Conservation (phyloP, 2,329 filamentous ascomycete genomes). For the Neonectria magnoliae region DNA sequence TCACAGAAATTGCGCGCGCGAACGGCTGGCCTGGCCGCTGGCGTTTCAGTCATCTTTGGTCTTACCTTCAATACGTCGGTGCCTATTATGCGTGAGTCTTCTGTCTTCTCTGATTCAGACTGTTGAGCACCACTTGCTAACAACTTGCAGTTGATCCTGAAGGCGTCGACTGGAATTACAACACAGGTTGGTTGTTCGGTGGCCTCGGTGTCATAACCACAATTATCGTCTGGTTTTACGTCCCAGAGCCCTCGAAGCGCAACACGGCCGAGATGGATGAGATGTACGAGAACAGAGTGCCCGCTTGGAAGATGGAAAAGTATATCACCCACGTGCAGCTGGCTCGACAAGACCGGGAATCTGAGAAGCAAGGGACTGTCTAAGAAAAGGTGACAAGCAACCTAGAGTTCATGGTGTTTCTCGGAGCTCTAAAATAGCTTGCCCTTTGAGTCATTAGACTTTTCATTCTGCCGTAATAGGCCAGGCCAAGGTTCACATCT, state of each 20-base stretch:
- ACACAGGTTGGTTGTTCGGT: constrained; percentile 25
- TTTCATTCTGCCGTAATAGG: no score
- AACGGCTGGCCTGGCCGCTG: constrained; percentile 23
- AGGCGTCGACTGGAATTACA: constrained; percentile 26
- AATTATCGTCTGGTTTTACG: constrained; percentile 23
- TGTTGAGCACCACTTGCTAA: not conserved
- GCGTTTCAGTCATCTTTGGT: constrained; percentile 23
- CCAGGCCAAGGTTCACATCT: no score
- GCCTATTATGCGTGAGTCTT: constrained; percentile 24
- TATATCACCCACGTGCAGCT: constrained; percentile 26
- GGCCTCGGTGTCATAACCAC: constrained; percentile 18
- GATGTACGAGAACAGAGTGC: constrained; percentile 30
- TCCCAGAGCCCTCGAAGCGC: constrained; percentile 25
- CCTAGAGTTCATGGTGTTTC: no score
- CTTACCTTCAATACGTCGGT: constrained; percentile 27
- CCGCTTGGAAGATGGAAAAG: constrained; percentile 28
- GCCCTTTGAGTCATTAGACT: no score
- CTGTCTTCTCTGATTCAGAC: no score
- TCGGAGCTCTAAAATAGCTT: no score
- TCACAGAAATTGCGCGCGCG: constrained; percentile 23
- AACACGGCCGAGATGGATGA: constrained; percentile 34
- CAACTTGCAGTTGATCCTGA: constrained; percentile 19
- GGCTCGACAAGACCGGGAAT: not conserved
- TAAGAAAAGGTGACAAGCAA: not conserved
- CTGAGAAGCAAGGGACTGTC: constrained; percentile 1